These are phyloP conservation scores for Cladosporium sp. DNA, from an alignment of 2,329 filamentous ascomycete species.

Conservation along the genomic window DNA sequence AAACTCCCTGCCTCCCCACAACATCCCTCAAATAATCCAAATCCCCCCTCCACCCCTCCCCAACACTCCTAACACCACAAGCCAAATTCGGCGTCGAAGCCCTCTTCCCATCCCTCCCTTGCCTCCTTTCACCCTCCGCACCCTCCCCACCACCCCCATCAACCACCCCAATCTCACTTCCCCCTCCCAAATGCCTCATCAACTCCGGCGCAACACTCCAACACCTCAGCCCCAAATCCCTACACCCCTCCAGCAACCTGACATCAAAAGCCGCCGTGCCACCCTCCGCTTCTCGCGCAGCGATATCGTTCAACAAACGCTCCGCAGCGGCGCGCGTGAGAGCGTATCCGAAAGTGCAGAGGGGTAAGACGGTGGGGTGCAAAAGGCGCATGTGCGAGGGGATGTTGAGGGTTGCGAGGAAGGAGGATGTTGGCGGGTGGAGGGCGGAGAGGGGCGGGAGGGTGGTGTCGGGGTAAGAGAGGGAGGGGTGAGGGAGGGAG, in stretches of 20 bases:
- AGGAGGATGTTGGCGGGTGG: constrained; percentile 33
- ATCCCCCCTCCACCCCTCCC: constrained; percentile 24
- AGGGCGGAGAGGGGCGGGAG: constrained; percentile 34
- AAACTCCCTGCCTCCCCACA: constrained; percentile 35
- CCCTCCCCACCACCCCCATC: constrained; percentile 12
- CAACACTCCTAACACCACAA: constrained; percentile 34
- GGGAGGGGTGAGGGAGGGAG: constrained; percentile 30
- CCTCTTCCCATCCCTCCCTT: too few species aligned
- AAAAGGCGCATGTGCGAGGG: constrained; percentile 35
- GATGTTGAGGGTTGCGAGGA: constrained; percentile 34
- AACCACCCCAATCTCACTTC: constrained; percentile 35
- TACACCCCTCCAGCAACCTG: constrained; percentile 35
- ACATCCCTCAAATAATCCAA: constrained; percentile 31
- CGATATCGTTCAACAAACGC: constrained; percentile 34
- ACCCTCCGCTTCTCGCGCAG: constrained; percentile 25
- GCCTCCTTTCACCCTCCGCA: constrained; percentile 3
- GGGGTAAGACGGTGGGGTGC: constrained; percentile 39
- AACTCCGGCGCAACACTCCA: constrained; percentile 36
- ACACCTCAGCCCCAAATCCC: constrained; percentile 32
- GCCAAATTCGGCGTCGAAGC: constrained; percentile 32
- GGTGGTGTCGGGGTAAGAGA: constrained; percentile 31
- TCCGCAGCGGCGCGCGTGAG: constrained; percentile 35
- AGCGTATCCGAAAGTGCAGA: constrained; percentile 44
- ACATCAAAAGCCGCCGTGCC: constrained; percentile 38
- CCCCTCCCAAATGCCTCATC: constrained; percentile 35